Base-by-base conservation (phyloP, 768 basidiomycete genomes). In the Hygrocybe coccinea region DNA sequence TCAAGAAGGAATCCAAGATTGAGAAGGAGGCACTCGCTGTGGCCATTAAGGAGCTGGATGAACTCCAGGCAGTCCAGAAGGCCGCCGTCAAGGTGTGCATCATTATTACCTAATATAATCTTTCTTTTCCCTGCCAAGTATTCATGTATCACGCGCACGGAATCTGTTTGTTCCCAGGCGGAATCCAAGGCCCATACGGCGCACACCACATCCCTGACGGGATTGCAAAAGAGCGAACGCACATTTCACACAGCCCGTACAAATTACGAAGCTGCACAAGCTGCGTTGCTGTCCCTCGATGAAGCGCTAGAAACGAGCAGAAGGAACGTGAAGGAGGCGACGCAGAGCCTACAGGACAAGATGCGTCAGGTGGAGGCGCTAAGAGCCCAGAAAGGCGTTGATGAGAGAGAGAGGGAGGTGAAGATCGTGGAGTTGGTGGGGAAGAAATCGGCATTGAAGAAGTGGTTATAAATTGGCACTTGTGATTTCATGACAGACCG, bases 1-100 rank as follows among this genome's bases (percentile, higher is more conserved):
- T 91, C 62, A 84, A 80, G 67, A 69, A 75, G 1, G 90, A 90
- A 68, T 85, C 78, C 1, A 84, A 83, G 63, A 74, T 79, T 1
- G 88, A 91, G 68, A 83, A 83, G 65, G 73, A 78, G 57, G 78
- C 86, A 0, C 68, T 93, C 19, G 69, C 72, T 19, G 72, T 80
- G 4, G 82, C 85, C 3, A 76, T 91, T 60, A 77, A 76, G 52
- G 85, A 87, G 58, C 80, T 91, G 19, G 77, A 78, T 2, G 73
- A 82, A 25, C 68, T 91, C n/a, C 87, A 88, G 65, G 76, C 75
- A 66, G 68, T 86, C n/a, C 89, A 91, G 63, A 84, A 82, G 65
- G 70, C 72, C 2, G 83, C 86, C 1, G 75, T 86, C 53, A 83
- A 83, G 70, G 82, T 82, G 21, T 14, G 70, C n/a, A n/a, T n/a